A percentile compares a stretch with the other conserved stretches of the same genome.
These are phyloP conservation scores for Fusarium lateritium DNA, from an alignment of 2,329 filamentous ascomycete species.

Conservation along the genomic window DNA sequence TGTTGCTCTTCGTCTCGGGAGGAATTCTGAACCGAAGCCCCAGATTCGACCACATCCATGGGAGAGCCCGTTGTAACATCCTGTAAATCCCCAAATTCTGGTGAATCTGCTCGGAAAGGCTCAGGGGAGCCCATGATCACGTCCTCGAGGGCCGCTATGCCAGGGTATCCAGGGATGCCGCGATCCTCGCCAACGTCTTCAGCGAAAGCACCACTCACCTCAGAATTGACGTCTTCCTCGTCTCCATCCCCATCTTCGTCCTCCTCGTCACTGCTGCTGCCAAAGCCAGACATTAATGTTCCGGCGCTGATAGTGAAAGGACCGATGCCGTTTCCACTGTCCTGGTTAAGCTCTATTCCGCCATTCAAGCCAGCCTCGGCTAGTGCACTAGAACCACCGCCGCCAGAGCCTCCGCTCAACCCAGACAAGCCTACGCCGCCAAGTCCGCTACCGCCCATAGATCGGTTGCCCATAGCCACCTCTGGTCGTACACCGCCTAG, in stretches of 20 bases:
- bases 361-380: conserved; percentile 87
- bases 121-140: conserved; percentile 54
- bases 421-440: conserved; percentile 65
- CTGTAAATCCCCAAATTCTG: conserved; percentile 36
- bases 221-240: conserved; percentile 79
- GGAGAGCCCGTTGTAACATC: conserved; percentile 45
- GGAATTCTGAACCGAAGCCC: conserved; percentile 17
- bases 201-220: conserved; percentile 68
- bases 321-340: conserved; percentile 76
- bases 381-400: conserved; percentile 75
- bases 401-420: conserved; percentile 55
- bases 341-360: conserved; percentile 77
- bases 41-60: conserved; percentile 37
- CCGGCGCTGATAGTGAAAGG: conserved; percentile 81
- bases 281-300: conserved; percentile 89
- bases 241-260: conserved; percentile 94
- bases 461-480: conserved; percentile 85
- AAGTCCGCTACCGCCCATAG: conserved; percentile 64
- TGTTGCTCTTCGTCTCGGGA: conserved; percentile 30
- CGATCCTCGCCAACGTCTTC: conserved; percentile 49
- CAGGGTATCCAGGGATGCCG: conserved; percentile 49
- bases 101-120: conserved; percentile 43
- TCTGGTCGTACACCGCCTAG: conserved; percentile 95
- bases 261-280: conserved; percentile 95
- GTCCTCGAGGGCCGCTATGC: conserved; percentile 50